These are phyloP conservation scores for Candida insectorum DNA, from an alignment of 805 yeast genomes.

Conservation along the genomic window DNA sequence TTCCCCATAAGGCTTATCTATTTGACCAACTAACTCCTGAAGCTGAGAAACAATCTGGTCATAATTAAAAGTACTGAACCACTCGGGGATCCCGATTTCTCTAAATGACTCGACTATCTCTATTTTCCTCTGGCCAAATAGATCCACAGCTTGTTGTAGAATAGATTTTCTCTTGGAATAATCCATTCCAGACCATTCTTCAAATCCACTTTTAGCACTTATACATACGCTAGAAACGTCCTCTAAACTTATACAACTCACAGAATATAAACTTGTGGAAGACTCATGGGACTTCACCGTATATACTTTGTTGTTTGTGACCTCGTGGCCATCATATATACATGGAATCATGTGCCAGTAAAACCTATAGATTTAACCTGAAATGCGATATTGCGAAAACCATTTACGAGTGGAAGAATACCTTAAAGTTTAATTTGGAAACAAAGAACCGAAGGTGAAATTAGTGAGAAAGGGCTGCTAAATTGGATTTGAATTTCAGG, in stretches of 20 bases:
- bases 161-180: constrained; percentile 17
- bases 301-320: too few relatives aligned
- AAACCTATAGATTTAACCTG: too few relatives aligned
- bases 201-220: constrained; percentile 22
- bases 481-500: too few relatives aligned
- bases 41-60: constrained; percentile 25
- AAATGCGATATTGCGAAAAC: too few relatives aligned
- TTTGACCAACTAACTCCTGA: constrained; percentile 21
- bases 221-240: constrained; percentile 14
- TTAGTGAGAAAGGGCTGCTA: too few relatives aligned
- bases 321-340: too few relatives aligned
- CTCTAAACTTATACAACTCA: constrained; percentile 3
- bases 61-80: constrained; percentile 35
- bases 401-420: too few relatives aligned
- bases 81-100: constrained; percentile 31
- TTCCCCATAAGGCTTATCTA: constrained; percentile 18
- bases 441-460: too few relatives aligned
- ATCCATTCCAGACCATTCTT: constrained; percentile 19
- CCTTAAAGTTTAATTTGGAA: too few relatives aligned
- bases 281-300: too few relatives aligned
- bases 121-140: constrained; percentile 12
- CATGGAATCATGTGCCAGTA: too few relatives aligned
- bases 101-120: constrained; percentile 16
- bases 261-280: too few relatives aligned
- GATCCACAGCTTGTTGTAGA: constrained; percentile 15